Percentiles rank a stretch among this genome's conserved stretches.
phyloP scores from a whole-genome alignment of 441 rosid genomes.

The Gossypium davidsonii region DNA sequence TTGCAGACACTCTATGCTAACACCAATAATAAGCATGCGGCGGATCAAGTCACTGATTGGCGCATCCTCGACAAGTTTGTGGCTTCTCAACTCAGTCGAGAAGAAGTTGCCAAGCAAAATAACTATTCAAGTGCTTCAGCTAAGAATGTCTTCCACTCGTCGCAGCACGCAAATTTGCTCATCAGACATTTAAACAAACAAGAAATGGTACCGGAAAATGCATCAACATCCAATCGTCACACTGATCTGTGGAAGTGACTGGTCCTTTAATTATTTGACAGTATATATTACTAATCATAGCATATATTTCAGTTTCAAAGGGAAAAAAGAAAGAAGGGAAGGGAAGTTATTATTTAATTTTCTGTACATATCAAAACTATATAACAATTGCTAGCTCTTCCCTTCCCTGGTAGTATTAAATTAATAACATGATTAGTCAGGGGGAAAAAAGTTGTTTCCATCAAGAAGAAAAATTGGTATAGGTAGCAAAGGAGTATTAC shows the following conservation, averaged over 20 bases:
- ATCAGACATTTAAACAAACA: conserved; percentile 23
- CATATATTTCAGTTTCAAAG: conserved; percentile 17
- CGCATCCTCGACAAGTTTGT: conserved; percentile 86
- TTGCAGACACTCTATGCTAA: conserved; percentile 29
- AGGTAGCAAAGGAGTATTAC: not conserved
- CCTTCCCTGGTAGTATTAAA: conserved; percentile 16
- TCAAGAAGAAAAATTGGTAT: no score
- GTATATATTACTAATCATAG: conserved; percentile 29
- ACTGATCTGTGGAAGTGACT: conserved; percentile 50
- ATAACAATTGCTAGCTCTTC: conserved; percentile 14
- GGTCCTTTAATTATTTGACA: not conserved
- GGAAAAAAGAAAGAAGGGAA: not conserved
- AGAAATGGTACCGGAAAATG: conserved; percentile 29
- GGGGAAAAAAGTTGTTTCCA: not conserved
- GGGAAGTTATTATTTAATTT: conserved; percentile 22
- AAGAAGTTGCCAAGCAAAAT: conserved; percentile 36
- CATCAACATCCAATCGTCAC: conserved; percentile 30
- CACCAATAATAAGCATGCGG: conserved; percentile 33
- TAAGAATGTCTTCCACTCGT: conserved; percentile 19
- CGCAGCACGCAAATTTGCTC: conserved; percentile 21
- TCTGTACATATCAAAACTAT: conserved; percentile 39
- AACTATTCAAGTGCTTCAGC: conserved; percentile 25
- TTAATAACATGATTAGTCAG: conserved; percentile 10
- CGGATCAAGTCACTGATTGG: conserved; percentile 78
- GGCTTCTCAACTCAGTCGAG: conserved; percentile 82